Evolutionary conservation across 2,329 filamentous ascomycete genomes (phyloP).

Genomic region (Monosporascus cannonballus): DNA sequence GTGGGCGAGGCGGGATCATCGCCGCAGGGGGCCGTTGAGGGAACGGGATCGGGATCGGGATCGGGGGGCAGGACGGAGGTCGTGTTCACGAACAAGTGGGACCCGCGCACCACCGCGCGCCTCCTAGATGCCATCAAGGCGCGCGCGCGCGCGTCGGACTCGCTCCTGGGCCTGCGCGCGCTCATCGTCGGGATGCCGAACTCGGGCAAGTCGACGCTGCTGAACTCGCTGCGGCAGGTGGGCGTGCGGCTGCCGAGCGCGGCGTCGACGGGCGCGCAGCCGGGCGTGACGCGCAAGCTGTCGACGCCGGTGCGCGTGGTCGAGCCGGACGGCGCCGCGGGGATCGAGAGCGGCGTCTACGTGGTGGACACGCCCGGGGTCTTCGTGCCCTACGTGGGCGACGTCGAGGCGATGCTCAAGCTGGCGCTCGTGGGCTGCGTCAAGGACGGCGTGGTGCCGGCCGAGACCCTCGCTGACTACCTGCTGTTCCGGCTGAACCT

Average conservation of each 20-base stretch:
- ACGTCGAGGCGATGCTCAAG: slow-evolving; percentile 87
- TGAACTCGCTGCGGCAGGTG: slow-evolving; percentile 72
- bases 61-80: slow-evolving; percentile 12
- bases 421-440: slow-evolving; percentile 87
- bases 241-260: slow-evolving; percentile 61
- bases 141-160: slow-evolving; percentile 43
- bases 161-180: slow-evolving; percentile 74
- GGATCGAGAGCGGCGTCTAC: slow-evolving; percentile 61
- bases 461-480: slow-evolving; percentile 80
- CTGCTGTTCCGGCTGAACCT: slow-evolving; percentile 79
- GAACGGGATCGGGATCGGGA: too few relatives aligned
- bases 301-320: slow-evolving; percentile 75
- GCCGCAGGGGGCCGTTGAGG: neutral
- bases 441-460: slow-evolving; percentile 77
- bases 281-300: slow-evolving; percentile 84
- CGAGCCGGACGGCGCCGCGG: slow-evolving; percentile 18
- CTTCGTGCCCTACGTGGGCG: slow-evolving; percentile 84
- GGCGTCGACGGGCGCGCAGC: slow-evolving; percentile 76
- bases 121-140: slow-evolving; percentile 45
- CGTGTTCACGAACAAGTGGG: slow-evolving; percentile 40
- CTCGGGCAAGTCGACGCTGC: slow-evolving; percentile 89
- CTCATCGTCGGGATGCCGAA: slow-evolving; percentile 97
- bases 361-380: slow-evolving; percentile 91
- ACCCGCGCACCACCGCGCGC: slow-evolving; percentile 24
- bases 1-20: neutral